Base-by-base conservation (phyloP, 768 basidiomycete genomes). In the Tylopilus rubrobrunneus region DNA sequence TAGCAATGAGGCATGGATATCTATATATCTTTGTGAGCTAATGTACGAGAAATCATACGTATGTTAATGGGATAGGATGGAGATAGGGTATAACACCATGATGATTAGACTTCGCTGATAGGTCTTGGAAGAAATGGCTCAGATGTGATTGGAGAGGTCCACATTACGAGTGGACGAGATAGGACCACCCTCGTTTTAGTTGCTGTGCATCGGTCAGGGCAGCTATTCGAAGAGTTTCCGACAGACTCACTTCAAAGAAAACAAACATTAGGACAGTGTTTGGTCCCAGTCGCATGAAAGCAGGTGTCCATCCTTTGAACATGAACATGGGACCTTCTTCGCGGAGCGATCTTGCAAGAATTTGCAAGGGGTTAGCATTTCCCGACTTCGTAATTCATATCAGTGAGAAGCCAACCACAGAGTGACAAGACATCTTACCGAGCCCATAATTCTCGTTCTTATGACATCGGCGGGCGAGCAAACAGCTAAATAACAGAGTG, bases 291-390 rank as follows among this genome's bases (percentile, higher is more conserved):
- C 91, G 84, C 60, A 87, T 82, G 71, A 91, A 93, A 8, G 91
- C 87, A 3, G 91, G 91, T 17, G 88, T 88, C 91, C 91, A 93
- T 33, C 91, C 91, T 67, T 89, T 92, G 71, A 93, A 89, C 50
- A 92, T 73, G 67, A 92, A 92, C 55, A 76, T 74, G 10, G 82
- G 77, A 0, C 91, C 91, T 74, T 93, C 91, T 61, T 85, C 76
- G 39, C 78, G 79, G 34, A 90, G 70, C 5, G 89, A 88, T 41
- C 68, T 74, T 28, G 69, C 72, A 12, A 90, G 67, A 28, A 90
- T 76, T 50, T 79, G 74, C 21, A 81, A 41, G 4, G 82, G 73
- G 17, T 72, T 74, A 3, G 75, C 68, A 6, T 76, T 74, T 40
- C 74, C 76, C 15, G 84, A 78, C 86, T 89, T 39, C 15, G 49